Percentiles rank a stretch among this genome's conserved stretches.
Conservation (phyloP, 495 filamentous ascomycete species). For the Hypoxylon lienhwacheense region DNA sequence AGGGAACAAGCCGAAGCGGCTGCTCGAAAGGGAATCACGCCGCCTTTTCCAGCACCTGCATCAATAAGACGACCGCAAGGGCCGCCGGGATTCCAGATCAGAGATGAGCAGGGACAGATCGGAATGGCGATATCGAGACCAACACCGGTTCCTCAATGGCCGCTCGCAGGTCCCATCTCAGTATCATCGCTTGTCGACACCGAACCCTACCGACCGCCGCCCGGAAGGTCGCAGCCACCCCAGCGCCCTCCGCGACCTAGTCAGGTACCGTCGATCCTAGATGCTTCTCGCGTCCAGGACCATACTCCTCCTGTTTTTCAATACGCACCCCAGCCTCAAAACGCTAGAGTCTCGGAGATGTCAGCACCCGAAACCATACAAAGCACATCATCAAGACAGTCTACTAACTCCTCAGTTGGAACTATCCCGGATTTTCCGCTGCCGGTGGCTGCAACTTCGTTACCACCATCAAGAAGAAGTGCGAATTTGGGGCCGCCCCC, state of each 20-base stretch:
- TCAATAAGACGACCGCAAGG: conserved; percentile 40
- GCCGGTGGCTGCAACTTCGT: conserved; percentile 44
- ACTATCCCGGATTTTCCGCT: conserved; percentile 65
- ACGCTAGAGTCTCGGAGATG: conserved; percentile 33
- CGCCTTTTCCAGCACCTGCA: conserved; percentile 26
- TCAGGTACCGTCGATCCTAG: conserved; percentile 57
- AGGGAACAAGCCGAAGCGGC: conserved; percentile 47
- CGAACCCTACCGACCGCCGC: conserved; percentile 51
- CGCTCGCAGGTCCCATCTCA: conserved; percentile 51
- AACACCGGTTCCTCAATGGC: conserved; percentile 57
- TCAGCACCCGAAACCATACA: conserved; percentile 46
- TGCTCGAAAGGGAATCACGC: conserved; percentile 28
- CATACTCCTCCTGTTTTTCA: conserved; percentile 55
- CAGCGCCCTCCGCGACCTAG: conserved; percentile 69
- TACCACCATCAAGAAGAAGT: conserved; percentile 52
- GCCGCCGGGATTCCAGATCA: conserved; percentile 43
- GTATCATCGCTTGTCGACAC: conserved; percentile 40
- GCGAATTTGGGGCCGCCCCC: conserved; percentile 66
- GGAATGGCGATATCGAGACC: conserved; percentile 57
- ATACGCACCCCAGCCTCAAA: conserved; percentile 53
- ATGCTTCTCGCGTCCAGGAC: conserved; percentile 53
- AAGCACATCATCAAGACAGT: conserved; percentile 51
- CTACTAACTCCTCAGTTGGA: conserved; percentile 58
- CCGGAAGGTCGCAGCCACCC: conserved; percentile 60
- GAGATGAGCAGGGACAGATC: conserved; percentile 47